Evolutionary conservation across 805 yeast species (phyloP), one percentile per base, ranked within the genome.

Genomic region (Wickerhamomyces xylosicus): DNA sequence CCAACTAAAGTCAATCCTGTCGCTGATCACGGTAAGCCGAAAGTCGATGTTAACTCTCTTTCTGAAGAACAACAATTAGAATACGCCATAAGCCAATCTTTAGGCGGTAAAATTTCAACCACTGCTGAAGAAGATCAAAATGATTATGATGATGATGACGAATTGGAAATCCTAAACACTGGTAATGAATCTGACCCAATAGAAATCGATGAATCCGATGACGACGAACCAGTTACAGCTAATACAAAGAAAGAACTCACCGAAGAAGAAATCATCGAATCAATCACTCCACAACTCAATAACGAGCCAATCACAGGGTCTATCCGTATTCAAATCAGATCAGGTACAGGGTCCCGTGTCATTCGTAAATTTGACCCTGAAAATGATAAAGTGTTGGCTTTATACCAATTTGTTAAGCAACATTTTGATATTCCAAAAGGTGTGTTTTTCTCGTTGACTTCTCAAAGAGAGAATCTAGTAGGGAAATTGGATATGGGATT

Each of bases 11-110:
- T 67, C 32, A 85, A 82, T 50, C 95, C 94, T 2, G 57, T 74
- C 1, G 79, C 77, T 2, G 59, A 66, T 34, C 85, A 77, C 50
- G 29, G 29, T 5, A 78, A 76, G 35, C 67, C 63, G 16, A 69
- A 70, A 41, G 54, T 82, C 19, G 84, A 82, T 47, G 80, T 82
- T 5, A 77, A 71, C 32, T 58, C 76, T 2, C 57, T 86, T 57
- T 67, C 86, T 2, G 95, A 86, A 55, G 95, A 85, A 47, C 87
- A 85, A 56, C 95, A 86, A 56, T 66, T 86, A 47, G 79, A 80
- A 46, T 63, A 76, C 51, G 95, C 95, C 1, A 68, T 83, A 59
- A 68, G 71, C 44, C 76, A 82, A 54, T 81, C 90, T 0, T 50
- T 86, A 67, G 69, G 36, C 33, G 45, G 14, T 9, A 47, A 42